A percentile compares a stretch with the other conserved stretches of the same genome.
phyloP scores from a whole-genome alignment of 768 basidiomycete genomes.

The Rhizopogon vulgaris region DNA sequence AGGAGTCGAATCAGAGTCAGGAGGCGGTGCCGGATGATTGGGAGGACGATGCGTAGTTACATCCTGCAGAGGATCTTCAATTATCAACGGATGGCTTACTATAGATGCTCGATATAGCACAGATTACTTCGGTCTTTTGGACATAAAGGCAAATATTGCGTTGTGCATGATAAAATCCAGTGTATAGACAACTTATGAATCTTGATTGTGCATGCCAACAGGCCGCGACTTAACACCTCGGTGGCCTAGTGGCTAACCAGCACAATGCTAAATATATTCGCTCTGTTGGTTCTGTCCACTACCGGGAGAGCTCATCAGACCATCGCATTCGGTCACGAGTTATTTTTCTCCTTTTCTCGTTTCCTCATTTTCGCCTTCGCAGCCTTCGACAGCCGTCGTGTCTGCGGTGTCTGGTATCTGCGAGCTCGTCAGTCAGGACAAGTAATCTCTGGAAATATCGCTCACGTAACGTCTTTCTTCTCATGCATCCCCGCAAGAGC shows the following conservation, averaged over 20 bases:
- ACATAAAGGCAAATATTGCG: too few species aligned
- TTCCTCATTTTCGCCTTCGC: conserved; percentile 52
- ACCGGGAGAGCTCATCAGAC: conserved; percentile 13
- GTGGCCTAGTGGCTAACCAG: neutral
- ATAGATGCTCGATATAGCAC: too few species aligned
- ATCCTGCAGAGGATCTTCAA: too few species aligned
- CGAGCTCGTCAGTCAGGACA: conserved; percentile 4
- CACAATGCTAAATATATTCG: neutral
- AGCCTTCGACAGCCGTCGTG: conserved; percentile 50
- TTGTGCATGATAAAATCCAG: too few species aligned
- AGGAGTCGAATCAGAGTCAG: neutral
- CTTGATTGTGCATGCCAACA: neutral
- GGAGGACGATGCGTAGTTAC: conserved; percentile 43
- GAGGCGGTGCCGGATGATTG: conserved; percentile 44
- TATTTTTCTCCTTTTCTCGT: conserved; percentile 25
- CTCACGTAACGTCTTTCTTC: conserved; percentile 46
- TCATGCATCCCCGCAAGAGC: conserved; percentile 35
- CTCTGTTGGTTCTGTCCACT: too few species aligned
- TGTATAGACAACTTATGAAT: too few species aligned
- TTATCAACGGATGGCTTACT: neutral
- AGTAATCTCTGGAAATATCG: neutral
- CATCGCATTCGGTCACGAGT: conserved; percentile 7
- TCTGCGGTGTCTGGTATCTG: conserved; percentile 53
- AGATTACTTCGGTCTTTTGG: too few species aligned
- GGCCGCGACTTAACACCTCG: neutral